Base-by-base conservation (phyloP, 306 rosid genomes). In the Dryas octopetala region DNA sequence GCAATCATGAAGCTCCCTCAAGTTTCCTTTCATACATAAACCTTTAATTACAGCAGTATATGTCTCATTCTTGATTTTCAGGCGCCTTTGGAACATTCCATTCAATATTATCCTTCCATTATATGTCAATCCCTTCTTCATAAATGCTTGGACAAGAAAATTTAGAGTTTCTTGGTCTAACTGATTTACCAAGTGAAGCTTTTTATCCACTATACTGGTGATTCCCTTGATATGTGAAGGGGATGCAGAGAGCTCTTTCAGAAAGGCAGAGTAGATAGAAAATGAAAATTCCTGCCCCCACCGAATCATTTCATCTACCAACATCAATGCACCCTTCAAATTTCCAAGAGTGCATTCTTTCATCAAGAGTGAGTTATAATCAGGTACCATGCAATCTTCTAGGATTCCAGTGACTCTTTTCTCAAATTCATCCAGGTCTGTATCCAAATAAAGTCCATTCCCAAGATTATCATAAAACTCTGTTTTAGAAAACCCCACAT, bases 371-470 rank as follows among this genome's bases (percentile, higher is more conserved):
- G 84, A 79, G 70, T 78, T 84, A 81, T 86, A 90, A 81, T 90
- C 81, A 2, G 93, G 91, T 16, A 91, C 51, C 68, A 84, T 47
- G 53, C 91, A 82, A 60, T 89, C 93, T 78, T 86, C 89, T 19
- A 95, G 91, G 79, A 89, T 77, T 57, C 44, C 9, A 23, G 70
- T 68, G 52, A 95, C 62, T 57, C 71, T 91, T 15, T 82, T 86
- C 74, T 95, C 97, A 84, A 78, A 95, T 80, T 82, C 88, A 70
- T 83, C 95, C 68, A 87, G 78, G 80, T 95, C 89, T 0, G 96
- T 74, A 74, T 95, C 98, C 80, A 95, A 81, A 85, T 95, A 95
- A 78, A 95, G 97, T 46, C 97, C 97, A 78, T 91, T 95, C 62
- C 98, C 98, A 62, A 91, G 84, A 74, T 78, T 76, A 74, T 95